Percentiles rank a stretch among this genome's conserved stretches.
Conservation (phyloP, 768 basidiomycete species). For the Lentinula boryana region DNA sequence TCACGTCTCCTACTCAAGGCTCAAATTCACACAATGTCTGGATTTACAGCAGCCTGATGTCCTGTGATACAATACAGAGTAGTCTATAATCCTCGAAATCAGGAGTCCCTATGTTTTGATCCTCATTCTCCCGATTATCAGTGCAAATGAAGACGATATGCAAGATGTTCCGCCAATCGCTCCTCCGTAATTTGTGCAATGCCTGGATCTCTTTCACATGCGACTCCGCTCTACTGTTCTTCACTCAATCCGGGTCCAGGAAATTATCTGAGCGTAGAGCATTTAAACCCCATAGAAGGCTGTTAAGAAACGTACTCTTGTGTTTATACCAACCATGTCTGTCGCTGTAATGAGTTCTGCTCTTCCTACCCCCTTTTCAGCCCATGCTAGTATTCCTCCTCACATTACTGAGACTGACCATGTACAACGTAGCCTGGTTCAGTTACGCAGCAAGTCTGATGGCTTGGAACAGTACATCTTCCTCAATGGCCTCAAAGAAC, state of each 20-base stretch:
- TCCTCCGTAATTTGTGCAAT: neutral
- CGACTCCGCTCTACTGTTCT: neutral
- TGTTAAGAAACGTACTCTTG: neutral
- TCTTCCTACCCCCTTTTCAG: constrained; percentile 18
- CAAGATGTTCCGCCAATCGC: neutral
- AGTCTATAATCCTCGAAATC: constrained; percentile 2
- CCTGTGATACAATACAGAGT: neutral
- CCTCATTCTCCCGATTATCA: neutral
- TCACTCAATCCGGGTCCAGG: neutral
- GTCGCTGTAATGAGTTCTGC: constrained; percentile 10
- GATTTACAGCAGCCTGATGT: neutral
- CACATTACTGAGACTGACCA: constrained; percentile 45
- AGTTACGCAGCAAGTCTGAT: constrained; percentile 50
- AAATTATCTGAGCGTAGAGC: neutral
- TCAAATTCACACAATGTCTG: neutral
- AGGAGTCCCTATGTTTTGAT: constrained; percentile 2
- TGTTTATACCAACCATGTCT: neutral
- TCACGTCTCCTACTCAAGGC: neutral
- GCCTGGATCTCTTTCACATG: neutral
- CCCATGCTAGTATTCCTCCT: constrained; percentile 33
- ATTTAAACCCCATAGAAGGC: neutral
- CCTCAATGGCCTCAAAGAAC: constrained; percentile 55
- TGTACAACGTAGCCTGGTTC: constrained; percentile 47
- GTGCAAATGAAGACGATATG: neutral
- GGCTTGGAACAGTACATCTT: constrained; percentile 69